A percentile compares a stretch with the other conserved stretches of the same genome.
These are phyloP conservation scores for Paecilomyces variotii DNA, from an alignment of 2,329 filamentous ascomycete genomes.

Conservation along the genomic window DNA sequence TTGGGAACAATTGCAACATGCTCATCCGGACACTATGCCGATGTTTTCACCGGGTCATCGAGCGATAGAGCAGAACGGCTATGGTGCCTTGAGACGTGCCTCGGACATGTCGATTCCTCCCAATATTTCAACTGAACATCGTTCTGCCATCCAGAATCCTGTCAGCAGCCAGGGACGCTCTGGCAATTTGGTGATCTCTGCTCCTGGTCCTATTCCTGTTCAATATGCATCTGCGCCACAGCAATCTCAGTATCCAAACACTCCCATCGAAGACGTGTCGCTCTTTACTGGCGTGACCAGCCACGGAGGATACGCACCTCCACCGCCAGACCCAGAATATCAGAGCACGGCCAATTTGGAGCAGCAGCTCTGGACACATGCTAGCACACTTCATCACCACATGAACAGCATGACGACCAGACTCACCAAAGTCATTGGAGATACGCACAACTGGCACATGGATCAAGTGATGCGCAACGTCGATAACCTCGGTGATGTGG, in stretches of 20 bases:
- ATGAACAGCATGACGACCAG: conserved; percentile 8
- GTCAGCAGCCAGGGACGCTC: neutral
- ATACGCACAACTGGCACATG: conserved; percentile 13
- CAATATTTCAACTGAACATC: neutral
- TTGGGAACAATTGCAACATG: conserved; percentile 1
- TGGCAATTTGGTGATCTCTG: neutral
- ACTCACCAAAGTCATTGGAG: conserved; percentile 10
- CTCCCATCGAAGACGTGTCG: neutral
- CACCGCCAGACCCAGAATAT: conserved; percentile 15
- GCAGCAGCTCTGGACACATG: conserved; percentile 12
- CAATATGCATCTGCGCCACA: neutral
- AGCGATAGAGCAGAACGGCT: neutral
- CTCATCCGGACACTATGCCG: conserved; percentile 2
- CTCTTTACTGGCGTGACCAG: conserved; percentile 9
- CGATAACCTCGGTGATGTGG: conserved; percentile 10
- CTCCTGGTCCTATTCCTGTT: neutral
- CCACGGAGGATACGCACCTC: conserved; percentile 16
- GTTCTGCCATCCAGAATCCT: neutral
- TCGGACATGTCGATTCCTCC: neutral
- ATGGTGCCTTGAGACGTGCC: neutral
- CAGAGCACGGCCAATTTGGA: conserved; percentile 15
- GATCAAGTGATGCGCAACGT: conserved; percentile 15
- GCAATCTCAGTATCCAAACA: neutral
- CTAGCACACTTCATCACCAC: conserved; percentile 15
- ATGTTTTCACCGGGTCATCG: neutral